phyloP scores from a whole-genome alignment of 495 filamentous ascomycete genomes.

The Daldinia grandis region DNA sequence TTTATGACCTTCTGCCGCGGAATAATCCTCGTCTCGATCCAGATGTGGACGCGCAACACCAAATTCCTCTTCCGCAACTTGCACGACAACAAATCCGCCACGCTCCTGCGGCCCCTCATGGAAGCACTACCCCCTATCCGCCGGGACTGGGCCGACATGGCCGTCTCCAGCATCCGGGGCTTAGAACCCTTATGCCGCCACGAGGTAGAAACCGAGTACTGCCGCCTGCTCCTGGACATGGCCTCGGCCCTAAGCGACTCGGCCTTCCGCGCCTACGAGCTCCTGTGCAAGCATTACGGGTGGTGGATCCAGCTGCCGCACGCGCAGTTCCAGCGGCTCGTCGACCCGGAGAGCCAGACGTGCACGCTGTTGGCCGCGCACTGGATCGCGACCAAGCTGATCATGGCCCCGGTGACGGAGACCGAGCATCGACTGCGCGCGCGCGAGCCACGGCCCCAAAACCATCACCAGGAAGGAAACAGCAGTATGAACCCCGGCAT shows the following conservation, averaged over 20 bases:
- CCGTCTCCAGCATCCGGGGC: constrained; percentile 46
- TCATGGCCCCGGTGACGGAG: constrained; percentile 61
- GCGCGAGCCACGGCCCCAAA: constrained; percentile 5
- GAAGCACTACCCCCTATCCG: constrained; percentile 47
- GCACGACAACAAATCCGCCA: constrained; percentile 43
- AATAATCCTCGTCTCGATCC: constrained; percentile 61
- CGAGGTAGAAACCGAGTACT: constrained; percentile 48
- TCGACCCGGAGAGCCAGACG: constrained; percentile 59
- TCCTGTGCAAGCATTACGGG: constrained; percentile 50
- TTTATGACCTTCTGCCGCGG: constrained; percentile 71
- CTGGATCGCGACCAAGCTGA: constrained; percentile 65
- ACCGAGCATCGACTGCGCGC: constrained; percentile 40
- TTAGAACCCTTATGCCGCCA: constrained; percentile 47
- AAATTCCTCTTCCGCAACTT: constrained; percentile 59
- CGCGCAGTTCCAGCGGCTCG: constrained; percentile 61
- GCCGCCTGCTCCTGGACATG: constrained; percentile 46
- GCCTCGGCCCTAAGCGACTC: constrained; percentile 43
- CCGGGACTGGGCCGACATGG: constrained; percentile 47
- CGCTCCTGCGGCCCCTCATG: constrained; percentile 49
- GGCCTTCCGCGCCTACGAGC: constrained; percentile 51
- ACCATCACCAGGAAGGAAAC: background rate
- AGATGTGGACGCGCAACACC: constrained; percentile 55
- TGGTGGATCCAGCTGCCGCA: constrained; percentile 64
- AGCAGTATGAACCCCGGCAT: constrained; percentile 43
- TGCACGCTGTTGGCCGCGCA: constrained; percentile 63